Percentiles rank a stretch among this genome's conserved stretches.
Conservation (phyloP, 2,329 filamentous ascomycete species). For the Aaosphaeria pasadenensis region DNA sequence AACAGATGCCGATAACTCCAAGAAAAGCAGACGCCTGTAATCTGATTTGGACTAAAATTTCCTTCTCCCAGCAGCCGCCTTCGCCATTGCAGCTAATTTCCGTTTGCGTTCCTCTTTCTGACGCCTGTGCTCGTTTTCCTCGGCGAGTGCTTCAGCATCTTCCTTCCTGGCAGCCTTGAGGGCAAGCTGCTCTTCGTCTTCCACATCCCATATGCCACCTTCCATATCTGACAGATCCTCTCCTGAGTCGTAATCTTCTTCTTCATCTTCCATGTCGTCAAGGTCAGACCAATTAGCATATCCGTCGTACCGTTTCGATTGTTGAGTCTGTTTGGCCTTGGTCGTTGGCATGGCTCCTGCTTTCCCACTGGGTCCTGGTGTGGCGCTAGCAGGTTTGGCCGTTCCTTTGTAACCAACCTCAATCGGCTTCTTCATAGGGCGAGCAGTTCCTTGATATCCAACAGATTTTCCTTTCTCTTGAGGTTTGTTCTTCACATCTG, state of each 20-base stretch:
- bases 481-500: slow-evolving; percentile 21
- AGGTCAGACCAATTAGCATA: slow-evolving; percentile 38
- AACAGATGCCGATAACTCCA: slow-evolving; percentile 14
- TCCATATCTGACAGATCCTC: slow-evolving; percentile 76
- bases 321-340: slow-evolving; percentile 26
- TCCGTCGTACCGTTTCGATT: slow-evolving; percentile 32
- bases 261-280: slow-evolving; percentile 43
- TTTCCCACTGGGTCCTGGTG: slow-evolving; percentile 20
- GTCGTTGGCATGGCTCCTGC: slow-evolving; percentile 18
- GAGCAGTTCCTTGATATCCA: slow-evolving; percentile 50
- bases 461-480: slow-evolving; percentile 37
- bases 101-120: slow-evolving; percentile 36
- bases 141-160: slow-evolving; percentile 61
- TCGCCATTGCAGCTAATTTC: slow-evolving; percentile 29
- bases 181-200: slow-evolving; percentile 66
- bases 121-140: slow-evolving; percentile 41
- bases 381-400: slow-evolving; percentile 20
- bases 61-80: slow-evolving; percentile 4
- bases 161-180: slow-evolving; percentile 63
- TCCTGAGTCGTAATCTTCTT: slow-evolving; percentile 62
- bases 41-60: no score
- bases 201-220: slow-evolving; percentile 70
- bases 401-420: slow-evolving; percentile 38
- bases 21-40: slow-evolving; percentile 5
- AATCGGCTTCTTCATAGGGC: slow-evolving; percentile 34